phyloP scores from a whole-genome alignment of 2,329 filamentous ascomycete genomes.

The Xylaria sp. region DNA sequence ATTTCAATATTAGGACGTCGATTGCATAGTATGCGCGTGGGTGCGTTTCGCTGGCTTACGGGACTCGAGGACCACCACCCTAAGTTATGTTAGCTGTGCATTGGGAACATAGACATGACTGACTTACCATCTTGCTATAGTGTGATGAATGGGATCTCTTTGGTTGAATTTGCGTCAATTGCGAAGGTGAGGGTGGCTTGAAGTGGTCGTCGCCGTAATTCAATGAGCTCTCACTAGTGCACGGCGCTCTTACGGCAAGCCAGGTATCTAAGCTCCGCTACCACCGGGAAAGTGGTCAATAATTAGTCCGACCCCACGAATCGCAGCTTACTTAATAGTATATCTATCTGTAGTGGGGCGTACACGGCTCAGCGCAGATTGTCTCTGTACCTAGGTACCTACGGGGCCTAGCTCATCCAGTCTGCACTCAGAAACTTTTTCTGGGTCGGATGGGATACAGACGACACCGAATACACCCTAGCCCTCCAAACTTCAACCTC shows the following conservation, averaged over 20 bases:
- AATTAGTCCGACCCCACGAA: constrained; percentile 36
- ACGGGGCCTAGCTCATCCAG: constrained; percentile 8
- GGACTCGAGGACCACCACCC: constrained; percentile 79
- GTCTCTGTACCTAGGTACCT: background rate
- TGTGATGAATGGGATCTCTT: constrained; percentile 43
- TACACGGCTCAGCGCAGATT: constrained; percentile 5
- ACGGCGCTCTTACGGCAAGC: too few species aligned
- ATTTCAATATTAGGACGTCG: constrained; percentile 32
- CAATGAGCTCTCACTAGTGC: constrained; percentile 18
- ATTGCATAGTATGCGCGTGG: constrained; percentile 19
- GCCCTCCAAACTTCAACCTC: constrained; percentile 36
- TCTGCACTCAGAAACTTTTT: constrained; percentile 47
- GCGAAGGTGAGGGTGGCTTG: constrained; percentile 28
- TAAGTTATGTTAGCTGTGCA: constrained; percentile 56
- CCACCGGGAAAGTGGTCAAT: constrained; percentile 34
- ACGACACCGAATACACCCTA: constrained; percentile 38
- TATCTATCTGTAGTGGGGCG: background rate
- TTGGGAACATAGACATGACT: background rate
- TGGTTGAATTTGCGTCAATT: constrained; percentile 50
- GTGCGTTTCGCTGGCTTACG: constrained; percentile 56
- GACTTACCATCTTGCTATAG: constrained; percentile 66
- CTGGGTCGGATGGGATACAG: constrained; percentile 44
- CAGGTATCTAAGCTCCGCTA: constrained; percentile 7
- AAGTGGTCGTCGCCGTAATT: constrained; percentile 27
- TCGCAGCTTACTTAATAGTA: background rate